Conservation (phyloP, 2,329 filamentous ascomycete species). For the Colletotrichum acutatum region DNA sequence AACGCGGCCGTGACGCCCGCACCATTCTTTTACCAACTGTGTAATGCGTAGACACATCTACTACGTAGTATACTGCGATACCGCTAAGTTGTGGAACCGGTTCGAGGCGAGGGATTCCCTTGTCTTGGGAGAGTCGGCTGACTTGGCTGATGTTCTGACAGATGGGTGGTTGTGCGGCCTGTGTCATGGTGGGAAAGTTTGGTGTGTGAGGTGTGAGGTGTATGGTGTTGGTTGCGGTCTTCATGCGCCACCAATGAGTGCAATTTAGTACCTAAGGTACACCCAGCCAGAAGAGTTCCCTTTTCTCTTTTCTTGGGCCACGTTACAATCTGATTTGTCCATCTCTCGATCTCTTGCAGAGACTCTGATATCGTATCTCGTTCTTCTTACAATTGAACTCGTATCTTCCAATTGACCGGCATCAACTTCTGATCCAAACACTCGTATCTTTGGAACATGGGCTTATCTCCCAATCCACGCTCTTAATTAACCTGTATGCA, state of each 20-base stretch:
- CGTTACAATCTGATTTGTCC: neutral
- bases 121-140: conserved; percentile 23
- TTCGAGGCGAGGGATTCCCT: conserved; percentile 18
- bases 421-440: neutral
- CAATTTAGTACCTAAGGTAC: no score
- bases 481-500: neutral
- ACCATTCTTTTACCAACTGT: no score
- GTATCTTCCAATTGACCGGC: neutral
- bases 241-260: conserved; percentile 16
- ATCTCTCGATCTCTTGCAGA: neutral
- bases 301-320: neutral
- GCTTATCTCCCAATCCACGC: neutral
- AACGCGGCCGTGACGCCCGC: conserved; percentile 17
- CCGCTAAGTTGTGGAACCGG: conserved; percentile 11
- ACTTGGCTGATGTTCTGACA: conserved; percentile 26
- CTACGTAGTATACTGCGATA: neutral
- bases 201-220: neutral
- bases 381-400: neutral
- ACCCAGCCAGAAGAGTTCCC: neutral
- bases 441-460: neutral
- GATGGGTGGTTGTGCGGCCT: conserved; percentile 10
- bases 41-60: no score
- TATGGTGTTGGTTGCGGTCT: conserved; percentile 1
- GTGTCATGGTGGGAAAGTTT: neutral
- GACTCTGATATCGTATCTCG: neutral